phyloP scores from a whole-genome alignment of 805 yeast species.

The Ascoidea asiatica region DNA sequence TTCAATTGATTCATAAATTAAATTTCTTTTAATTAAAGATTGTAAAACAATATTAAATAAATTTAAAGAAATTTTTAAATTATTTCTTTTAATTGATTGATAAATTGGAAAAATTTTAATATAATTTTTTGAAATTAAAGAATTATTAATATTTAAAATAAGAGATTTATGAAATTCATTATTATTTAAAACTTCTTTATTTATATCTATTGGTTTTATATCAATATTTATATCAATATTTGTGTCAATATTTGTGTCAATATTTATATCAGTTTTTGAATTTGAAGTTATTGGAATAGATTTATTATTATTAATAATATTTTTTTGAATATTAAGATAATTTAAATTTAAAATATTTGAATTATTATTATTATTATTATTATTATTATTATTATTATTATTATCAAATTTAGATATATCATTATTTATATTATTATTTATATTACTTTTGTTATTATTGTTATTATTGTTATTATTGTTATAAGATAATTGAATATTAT shows the following conservation, averaged over 20 bases:
- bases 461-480: not conserved
- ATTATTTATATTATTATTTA: not conserved
- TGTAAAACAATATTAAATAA: conserved; percentile 7
- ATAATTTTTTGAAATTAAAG: not conserved
- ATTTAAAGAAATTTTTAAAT: conserved; percentile 2
- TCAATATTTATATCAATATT: too few relatives aligned
- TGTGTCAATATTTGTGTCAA: too few relatives aligned
- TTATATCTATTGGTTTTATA: too few relatives aligned
- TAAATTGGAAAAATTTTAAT: conserved; percentile 8
- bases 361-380: too few relatives aligned
- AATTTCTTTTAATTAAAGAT: conserved; percentile 1
- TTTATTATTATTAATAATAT: too few relatives aligned
- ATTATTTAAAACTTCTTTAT: too few relatives aligned
- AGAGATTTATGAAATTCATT: not conserved
- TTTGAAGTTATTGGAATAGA: not conserved
- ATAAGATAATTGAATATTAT: too few relatives aligned
- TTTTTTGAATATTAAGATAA: not conserved
- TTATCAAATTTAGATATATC: too few relatives aligned
- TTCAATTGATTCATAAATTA: conserved; percentile 8
- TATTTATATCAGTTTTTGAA: too few relatives aligned
- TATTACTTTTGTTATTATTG: not conserved
- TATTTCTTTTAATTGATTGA: conserved; percentile 9
- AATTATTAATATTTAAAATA: conserved; percentile 1
- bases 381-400: too few relatives aligned
- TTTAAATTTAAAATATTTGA: too few relatives aligned